These are phyloP conservation scores for Rhinocladiella mackenziei DNA, from an alignment of 2,329 filamentous ascomycete species.

Conservation along the genomic window DNA sequence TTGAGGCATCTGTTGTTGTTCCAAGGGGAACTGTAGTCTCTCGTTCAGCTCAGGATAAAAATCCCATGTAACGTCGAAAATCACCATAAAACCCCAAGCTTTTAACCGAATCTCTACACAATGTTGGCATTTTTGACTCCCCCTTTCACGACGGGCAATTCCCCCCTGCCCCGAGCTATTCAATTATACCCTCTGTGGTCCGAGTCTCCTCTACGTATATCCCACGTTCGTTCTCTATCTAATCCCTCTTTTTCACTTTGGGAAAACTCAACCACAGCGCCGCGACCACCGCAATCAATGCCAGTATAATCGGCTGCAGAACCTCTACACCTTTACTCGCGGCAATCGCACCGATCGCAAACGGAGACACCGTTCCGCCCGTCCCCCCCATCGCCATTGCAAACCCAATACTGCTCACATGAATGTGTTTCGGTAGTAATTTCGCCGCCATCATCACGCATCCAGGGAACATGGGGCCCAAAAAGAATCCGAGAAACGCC, in stretches of 20 bases:
- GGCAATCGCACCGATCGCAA: slow-evolving; percentile 40
- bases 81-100: too few relatives aligned
- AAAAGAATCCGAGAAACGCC: slow-evolving; percentile 67
- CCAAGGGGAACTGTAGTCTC: too few relatives aligned
- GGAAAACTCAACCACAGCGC: slow-evolving; percentile 27
- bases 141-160: too few relatives aligned
- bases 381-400: slow-evolving; percentile 69
- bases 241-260: slow-evolving; percentile 25
- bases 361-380: slow-evolving; percentile 52
- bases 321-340: slow-evolving; percentile 54
- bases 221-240: not conserved
- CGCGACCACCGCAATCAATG: slow-evolving; percentile 34
- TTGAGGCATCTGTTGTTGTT: too few relatives aligned
- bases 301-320: slow-evolving; percentile 55
- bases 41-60: too few relatives aligned
- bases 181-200: too few relatives aligned
- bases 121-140: too few relatives aligned
- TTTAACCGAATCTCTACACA: too few relatives aligned
- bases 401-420: slow-evolving; percentile 72
- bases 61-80: too few relatives aligned
- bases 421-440: slow-evolving; percentile 64
- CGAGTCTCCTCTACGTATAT: not conserved
- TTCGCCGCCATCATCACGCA: slow-evolving; percentile 68
- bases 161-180: too few relatives aligned
- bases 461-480: slow-evolving; percentile 71